These are phyloP conservation scores for Globisporangium rhizosaccharum DNA, from an alignment of 352 stramenopile species.

Conservation along the genomic window DNA sequence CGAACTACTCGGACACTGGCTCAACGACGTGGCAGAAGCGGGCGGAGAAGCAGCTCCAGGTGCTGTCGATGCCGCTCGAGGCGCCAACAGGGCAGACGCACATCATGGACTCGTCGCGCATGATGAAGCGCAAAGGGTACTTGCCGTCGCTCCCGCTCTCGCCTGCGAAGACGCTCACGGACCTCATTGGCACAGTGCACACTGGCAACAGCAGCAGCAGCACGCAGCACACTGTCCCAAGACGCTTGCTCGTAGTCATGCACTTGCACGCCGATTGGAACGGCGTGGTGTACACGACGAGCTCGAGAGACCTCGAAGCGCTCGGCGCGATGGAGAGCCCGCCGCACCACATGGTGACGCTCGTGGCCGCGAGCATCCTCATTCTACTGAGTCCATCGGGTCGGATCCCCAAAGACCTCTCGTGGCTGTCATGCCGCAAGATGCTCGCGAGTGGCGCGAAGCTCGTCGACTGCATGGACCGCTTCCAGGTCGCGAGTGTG, in stretches of 20 bases:
- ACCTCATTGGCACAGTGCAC: constrained; percentile 52
- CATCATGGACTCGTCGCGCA: constrained; percentile 64
- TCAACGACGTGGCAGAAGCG: constrained; percentile 52
- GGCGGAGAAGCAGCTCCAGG: constrained; percentile 57
- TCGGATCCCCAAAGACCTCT: constrained; percentile 64
- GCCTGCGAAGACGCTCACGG: constrained; percentile 52
- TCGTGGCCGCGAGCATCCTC: constrained; percentile 54
- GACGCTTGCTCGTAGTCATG: constrained; percentile 2
- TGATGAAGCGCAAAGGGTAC: constrained; percentile 71
- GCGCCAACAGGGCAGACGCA: constrained; percentile 38
- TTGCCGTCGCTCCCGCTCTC: constrained; percentile 52
- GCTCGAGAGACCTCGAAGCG: constrained; percentile 36
- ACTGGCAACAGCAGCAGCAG: constrained; percentile 10
- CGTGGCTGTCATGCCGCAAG: constrained; percentile 57
- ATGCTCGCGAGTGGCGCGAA: constrained; percentile 47
- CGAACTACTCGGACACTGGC: constrained; percentile 6
- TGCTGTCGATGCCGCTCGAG: constrained; percentile 68
- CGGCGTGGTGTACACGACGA: constrained; percentile 35
- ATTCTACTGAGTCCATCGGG: constrained; percentile 71
- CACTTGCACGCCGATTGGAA: constrained; percentile 24
- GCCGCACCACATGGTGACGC: constrained; percentile 55
- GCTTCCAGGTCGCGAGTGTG: constrained; percentile 31
- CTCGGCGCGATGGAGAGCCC: constrained; percentile 35
- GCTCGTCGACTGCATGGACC: constrained; percentile 42
- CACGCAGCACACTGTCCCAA: constrained; percentile 5